phyloP scores from a whole-genome alignment of 2,329 filamentous ascomycete genomes.

The Thelonectria rubi region DNA sequence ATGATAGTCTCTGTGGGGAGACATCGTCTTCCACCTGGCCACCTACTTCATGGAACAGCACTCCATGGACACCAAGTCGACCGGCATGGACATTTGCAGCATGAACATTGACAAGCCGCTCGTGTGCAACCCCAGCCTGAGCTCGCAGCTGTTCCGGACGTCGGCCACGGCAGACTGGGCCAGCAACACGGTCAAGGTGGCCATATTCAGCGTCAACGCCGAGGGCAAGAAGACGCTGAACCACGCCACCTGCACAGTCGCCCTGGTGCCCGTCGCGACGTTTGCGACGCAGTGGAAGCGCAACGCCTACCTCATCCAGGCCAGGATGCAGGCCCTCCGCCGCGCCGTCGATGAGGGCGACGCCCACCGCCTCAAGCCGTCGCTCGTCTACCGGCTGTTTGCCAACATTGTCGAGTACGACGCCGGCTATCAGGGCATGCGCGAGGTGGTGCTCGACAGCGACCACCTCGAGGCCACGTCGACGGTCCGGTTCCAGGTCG shows the following conservation, averaged over 20 bases:
- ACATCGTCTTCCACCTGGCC: slow-evolving; percentile 27
- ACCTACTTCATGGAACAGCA: slow-evolving; percentile 31
- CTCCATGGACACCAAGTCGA: slow-evolving; percentile 11
- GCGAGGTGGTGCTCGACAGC: slow-evolving; percentile 61
- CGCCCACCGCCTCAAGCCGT: slow-evolving; percentile 34
- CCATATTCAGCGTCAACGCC: slow-evolving; percentile 36
- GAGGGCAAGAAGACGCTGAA: slow-evolving; percentile 24
- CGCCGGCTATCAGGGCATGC: slow-evolving; percentile 64
- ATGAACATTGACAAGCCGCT: slow-evolving; percentile 37
- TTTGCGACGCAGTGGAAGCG: slow-evolving; percentile 37
- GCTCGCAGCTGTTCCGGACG: slow-evolving; percentile 30
- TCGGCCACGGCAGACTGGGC: slow-evolving; percentile 31
- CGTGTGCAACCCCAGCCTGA: slow-evolving; percentile 23
- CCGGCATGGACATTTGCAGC: slow-evolving; percentile 32
- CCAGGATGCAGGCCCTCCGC: slow-evolving; percentile 65
- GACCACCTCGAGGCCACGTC: slow-evolving; percentile 44
- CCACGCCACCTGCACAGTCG: slow-evolving; percentile 31
- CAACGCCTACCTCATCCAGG: slow-evolving; percentile 67
- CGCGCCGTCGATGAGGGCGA: slow-evolving; percentile 30
- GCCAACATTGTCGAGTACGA: slow-evolving; percentile 63
- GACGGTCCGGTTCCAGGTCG: slow-evolving; percentile 61
- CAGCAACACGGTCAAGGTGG: slow-evolving; percentile 22
- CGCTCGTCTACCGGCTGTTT: slow-evolving; percentile 71
- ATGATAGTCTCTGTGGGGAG: slow-evolving; percentile 30
- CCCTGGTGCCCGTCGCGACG: neutral